Evolutionary conservation across 2,329 filamentous ascomycete species (phyloP), one percentile per base, ranked within the genome.

Genomic region (Rachicladosporium sp.): DNA sequence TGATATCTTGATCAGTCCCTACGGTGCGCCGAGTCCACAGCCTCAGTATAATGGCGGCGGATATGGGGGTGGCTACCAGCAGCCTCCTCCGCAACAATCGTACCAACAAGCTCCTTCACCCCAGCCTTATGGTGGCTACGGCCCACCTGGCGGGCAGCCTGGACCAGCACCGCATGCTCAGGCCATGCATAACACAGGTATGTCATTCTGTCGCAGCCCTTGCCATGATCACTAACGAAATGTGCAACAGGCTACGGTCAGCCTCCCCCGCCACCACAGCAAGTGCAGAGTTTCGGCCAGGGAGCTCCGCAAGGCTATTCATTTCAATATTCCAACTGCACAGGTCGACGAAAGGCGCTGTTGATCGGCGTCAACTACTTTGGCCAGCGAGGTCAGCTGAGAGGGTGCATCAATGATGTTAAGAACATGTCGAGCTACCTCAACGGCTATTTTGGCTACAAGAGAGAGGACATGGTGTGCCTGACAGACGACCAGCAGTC

Each of bases 321-420:
- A 33, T 96, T 88, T 63, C 83, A 89, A 61, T 95, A 95, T 63
- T 94, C 87, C 35, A 81, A 81, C 49, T 96, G 88, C 60, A 93
- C 82, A 4, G 89, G 88, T 34, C 77, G 79, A 52, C 72, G 88
- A 57, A 95, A 95, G 66, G 89, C 88, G 4, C 67, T 95, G 23
- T 64, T 96, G 45, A 89, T 95, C 50, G 89, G 89, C 40, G 94
- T 95, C 69, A 95, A 95, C 65, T 95, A 96, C 65, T 95, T 95
- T 58, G 80, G 82, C 37, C 88, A 95, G 64, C 78, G 84, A 42
- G 88, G 88, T 21, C 84, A 95, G 68, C 70, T 95, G 35, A 73
- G 87, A 42, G 89, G 89, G 34, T 96, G 89, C 57, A 95, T 95
- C 68, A 95, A 96, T 58, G 89, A 96, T 59, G 89, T 95, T 31